Conservation (phyloP, 2,329 filamentous ascomycete genomes). For the Chalara sp. region DNA sequence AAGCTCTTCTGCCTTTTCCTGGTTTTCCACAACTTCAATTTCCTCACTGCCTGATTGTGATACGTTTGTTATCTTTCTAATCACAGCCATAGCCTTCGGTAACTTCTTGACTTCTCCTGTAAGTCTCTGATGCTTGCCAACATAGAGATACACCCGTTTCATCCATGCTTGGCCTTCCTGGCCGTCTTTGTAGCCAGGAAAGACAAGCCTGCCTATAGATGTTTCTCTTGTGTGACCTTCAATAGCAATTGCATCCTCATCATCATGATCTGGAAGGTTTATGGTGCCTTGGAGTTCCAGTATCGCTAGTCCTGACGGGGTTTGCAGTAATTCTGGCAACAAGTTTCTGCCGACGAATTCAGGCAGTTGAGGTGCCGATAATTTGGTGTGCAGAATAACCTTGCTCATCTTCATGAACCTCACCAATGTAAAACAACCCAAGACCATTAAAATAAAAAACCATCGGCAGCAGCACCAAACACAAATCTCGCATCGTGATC, state of each 20-base stretch:
- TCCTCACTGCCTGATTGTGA: conserved; percentile 9
- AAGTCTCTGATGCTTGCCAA: conserved; percentile 83
- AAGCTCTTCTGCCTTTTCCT: conserved; percentile 42
- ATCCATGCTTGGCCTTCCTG: conserved; percentile 67
- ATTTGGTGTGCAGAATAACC: too few species aligned
- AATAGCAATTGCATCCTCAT: conserved; percentile 19
- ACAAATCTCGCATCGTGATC: neutral
- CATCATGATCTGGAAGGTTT: conserved; percentile 53
- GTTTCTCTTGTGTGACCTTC: conserved; percentile 30
- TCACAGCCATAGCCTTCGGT: conserved; percentile 68
- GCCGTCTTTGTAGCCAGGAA: conserved; percentile 63
- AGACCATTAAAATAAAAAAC: too few species aligned
- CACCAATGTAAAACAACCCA: neutral
- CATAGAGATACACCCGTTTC: conserved; percentile 81
- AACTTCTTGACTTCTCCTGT: conserved; percentile 88
- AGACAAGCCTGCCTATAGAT: conserved; percentile 66
- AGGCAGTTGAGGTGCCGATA: neutral
- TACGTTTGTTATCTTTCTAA: conserved; percentile 45
- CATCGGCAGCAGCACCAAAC: too few species aligned
- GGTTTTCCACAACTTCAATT: conserved; percentile 18
- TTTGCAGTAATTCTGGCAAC: conserved; percentile 78
- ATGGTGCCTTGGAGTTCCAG: conserved; percentile 90
- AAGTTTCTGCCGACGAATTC: conserved; percentile 32
- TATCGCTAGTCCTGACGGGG: conserved; percentile 81
- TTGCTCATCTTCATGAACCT: neutral